Percentiles rank a stretch among this genome's conserved stretches.
phyloP scores from a whole-genome alignment of 2,329 filamentous ascomycete genomes.

The Sclerotinia nivalis region DNA sequence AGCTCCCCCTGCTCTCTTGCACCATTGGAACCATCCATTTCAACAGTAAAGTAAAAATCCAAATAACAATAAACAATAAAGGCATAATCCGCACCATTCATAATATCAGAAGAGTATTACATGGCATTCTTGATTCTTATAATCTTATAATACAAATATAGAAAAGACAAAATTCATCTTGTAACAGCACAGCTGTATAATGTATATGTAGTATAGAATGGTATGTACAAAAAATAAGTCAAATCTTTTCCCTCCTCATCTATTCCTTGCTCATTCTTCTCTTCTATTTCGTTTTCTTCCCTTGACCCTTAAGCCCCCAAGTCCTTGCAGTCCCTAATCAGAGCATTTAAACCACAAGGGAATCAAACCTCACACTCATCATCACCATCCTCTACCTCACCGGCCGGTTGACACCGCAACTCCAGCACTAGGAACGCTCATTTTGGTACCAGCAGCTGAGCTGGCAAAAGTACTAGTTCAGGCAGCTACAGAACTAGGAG shows the following conservation, averaged over 20 bases:
- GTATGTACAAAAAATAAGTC: background rate
- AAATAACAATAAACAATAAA: no score
- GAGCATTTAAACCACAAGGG: background rate
- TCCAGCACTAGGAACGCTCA: background rate
- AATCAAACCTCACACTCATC: background rate
- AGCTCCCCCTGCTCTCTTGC: no score
- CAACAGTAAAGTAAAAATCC: no score
- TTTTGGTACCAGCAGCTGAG: background rate
- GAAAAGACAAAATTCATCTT: no score
- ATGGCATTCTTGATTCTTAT: no score
- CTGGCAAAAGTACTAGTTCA: background rate
- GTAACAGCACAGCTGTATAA: background rate
- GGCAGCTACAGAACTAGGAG: background rate
- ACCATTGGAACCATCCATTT: no score
- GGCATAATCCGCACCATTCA: no score
- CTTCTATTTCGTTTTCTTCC: background rate
- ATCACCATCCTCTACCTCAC: background rate
- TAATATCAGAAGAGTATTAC: no score
- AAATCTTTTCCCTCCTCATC: background rate
- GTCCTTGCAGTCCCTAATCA: no score
- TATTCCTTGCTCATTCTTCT: background rate
- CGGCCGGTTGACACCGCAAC: background rate
- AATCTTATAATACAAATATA: background rate
- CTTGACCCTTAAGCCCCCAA: no score
- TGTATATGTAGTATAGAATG: background rate